Conservation (phyloP, 805 yeast genomes). For the Monosporozyma aerobia region DNA sequence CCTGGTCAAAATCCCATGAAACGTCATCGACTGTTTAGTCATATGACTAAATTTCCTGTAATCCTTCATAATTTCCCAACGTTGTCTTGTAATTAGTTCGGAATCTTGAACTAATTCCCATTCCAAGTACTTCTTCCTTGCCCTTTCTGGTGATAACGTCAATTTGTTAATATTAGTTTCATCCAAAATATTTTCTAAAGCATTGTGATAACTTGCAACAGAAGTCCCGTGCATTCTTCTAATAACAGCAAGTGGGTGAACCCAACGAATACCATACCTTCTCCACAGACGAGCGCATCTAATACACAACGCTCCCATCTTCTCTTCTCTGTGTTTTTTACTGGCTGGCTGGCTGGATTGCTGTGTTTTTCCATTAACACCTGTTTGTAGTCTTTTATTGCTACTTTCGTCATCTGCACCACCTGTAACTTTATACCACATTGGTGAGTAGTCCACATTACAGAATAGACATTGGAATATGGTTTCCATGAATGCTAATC, state of each 20-base stretch:
- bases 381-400: conserved; percentile 15
- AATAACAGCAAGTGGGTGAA: conserved; percentile 58
- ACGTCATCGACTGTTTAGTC: conserved; percentile 14
- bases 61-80: conserved; percentile 28
- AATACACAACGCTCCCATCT: conserved; percentile 58
- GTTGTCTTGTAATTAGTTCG: conserved; percentile 41
- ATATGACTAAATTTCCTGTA: conserved; percentile 13
- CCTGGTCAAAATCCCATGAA: conserved; percentile 18
- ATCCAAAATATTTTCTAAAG: conserved; percentile 14
- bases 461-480: conserved; percentile 67
- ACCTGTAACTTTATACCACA: conserved; percentile 31
- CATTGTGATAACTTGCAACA: conserved; percentile 7
- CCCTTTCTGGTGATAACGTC: conserved; percentile 11
- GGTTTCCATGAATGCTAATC: conserved; percentile 34
- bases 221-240: conserved; percentile 33
- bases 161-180: conserved; percentile 12
- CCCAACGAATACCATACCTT: conserved; percentile 82
- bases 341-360: conserved; percentile 6
- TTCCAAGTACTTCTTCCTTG: conserved; percentile 44
- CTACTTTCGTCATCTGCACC: conserved; percentile 24
- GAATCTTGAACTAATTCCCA: conserved; percentile 59
- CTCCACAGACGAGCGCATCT: conserved; percentile 91
- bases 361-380: conserved; percentile 16
- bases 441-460: conserved; percentile 30
- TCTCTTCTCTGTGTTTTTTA: conserved; percentile 13